Conservation (phyloP, 148 eudicot genomes). For the Fallopia convolvulus region DNA sequence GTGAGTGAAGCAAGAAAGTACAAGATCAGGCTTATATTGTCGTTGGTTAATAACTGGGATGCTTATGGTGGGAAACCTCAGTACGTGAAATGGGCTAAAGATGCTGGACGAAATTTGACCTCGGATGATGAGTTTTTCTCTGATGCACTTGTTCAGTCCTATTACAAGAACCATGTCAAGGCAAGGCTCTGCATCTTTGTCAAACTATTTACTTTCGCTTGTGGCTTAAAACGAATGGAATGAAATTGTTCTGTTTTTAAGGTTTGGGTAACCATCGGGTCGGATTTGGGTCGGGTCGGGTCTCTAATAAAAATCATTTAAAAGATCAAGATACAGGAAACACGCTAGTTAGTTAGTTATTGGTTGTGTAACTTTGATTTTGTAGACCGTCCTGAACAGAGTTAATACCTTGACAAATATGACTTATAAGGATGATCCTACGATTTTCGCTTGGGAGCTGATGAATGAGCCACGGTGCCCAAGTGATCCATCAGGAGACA, state of each 20-base stretch:
- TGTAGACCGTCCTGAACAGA: constrained; percentile 5
- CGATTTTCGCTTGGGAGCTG: constrained; percentile 55
- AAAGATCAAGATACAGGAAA: too few species aligned
- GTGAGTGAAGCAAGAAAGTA: constrained; percentile 80
- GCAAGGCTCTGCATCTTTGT: constrained; percentile 14
- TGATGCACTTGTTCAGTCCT: constrained; percentile 29
- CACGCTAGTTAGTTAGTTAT: too few species aligned
- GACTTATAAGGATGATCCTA: constrained; percentile 32
- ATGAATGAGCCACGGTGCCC: constrained; percentile 50
- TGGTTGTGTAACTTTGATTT: background rate
- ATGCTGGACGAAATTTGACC: constrained; percentile 42
- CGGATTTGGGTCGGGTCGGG: too few species aligned
- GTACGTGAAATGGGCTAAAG: constrained; percentile 90
- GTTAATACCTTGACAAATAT: constrained; percentile 11
- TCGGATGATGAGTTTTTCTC: constrained; percentile 42
- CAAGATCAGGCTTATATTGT: constrained; percentile 73
- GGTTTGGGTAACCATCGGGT: too few species aligned
- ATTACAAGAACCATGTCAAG: constrained; percentile 43
- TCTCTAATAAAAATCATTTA: too few species aligned
- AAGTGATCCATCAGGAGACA: constrained; percentile 29
- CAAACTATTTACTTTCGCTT: too few species aligned
- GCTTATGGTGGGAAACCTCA: constrained; percentile 86
- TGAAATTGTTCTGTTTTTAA: too few species aligned
- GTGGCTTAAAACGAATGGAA: too few species aligned
- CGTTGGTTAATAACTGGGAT: constrained; percentile 81